Base-by-base conservation (phyloP, 805 yeast genomes). In the Vanderwaltozyma tropicalis region DNA sequence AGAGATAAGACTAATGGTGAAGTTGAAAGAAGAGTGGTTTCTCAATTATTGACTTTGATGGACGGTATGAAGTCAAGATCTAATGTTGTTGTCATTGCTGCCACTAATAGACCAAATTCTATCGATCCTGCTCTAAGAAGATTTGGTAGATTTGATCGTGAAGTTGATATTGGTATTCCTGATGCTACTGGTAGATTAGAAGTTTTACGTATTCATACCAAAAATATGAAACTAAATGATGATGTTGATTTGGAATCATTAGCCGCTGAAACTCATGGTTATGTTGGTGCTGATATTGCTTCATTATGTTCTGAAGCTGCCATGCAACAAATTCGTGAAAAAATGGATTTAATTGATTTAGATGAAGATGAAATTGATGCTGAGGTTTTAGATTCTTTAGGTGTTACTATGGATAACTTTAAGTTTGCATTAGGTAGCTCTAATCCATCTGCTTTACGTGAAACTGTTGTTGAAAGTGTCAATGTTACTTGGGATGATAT, bases 11-110 rank as follows among this genome's bases (percentile, higher is more conserved):
- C 98, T 38, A 92, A 92, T 61, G 98, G 98, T 69, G 98, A 92
- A 67, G 98, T 92, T 53, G 99, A 92, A 69, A 80, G 98, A 70
- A 82, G 99, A 71, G 98, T 92, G 40, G 99, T 92, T 44, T 89
- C 97, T 22, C 98, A 92, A 69, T 74, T 92, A 58, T 76, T 92
- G 61, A 92, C 99, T 14, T 73, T 92, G 52, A 92, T 92, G 99
- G 99, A 92, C 61, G 99, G 98, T 72, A 92, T 92, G 98, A 89
- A 89, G 68, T 95, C 97, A 13, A 80, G 98, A 66, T 82, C 97
- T 29, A 92, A 92, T 59, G 82, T 86, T 52, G 98, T 92, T 45
- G 99, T 92, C 41, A 92, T 92, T 67, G 99, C 98, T 39, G 99
- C 99, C 27, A 92, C 89, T 7, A 80, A 80, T 55, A 63, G 88